These are phyloP conservation scores for Sugiyamaella boreocaroliniensis DNA, from an alignment of 805 yeast species.

Conservation along the genomic window DNA sequence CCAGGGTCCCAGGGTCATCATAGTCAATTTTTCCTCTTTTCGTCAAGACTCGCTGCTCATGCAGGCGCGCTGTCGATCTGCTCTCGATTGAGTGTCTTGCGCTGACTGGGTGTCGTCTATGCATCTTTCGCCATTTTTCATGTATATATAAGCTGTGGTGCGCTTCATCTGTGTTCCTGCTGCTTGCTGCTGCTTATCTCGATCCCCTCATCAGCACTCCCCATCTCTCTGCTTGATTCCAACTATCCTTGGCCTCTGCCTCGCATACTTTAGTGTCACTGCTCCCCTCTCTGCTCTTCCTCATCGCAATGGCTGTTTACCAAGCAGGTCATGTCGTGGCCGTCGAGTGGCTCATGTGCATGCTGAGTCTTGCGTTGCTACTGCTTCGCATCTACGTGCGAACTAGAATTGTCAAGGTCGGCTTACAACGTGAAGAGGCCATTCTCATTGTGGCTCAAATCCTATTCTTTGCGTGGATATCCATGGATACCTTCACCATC, in stretches of 20 bases:
- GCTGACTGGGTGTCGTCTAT: not conserved
- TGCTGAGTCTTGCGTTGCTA: constrained; percentile 15
- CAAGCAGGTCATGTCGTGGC: constrained; percentile 4
- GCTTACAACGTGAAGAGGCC: constrained; percentile 22
- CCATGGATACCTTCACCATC: constrained; percentile 20
- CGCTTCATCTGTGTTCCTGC: not conserved
- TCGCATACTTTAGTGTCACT: too few relatives aligned
- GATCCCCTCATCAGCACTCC: not conserved
- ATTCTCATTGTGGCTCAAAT: constrained; percentile 19
- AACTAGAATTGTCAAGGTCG: constrained; percentile 15
- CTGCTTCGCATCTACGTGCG: constrained; percentile 19
- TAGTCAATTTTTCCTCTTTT: not conserved
- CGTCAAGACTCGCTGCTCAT: not conserved
- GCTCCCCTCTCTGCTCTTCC: too few relatives aligned
- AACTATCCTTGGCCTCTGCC: too few relatives aligned
- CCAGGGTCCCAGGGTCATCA: not conserved
- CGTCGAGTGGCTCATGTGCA: constrained; percentile 22
- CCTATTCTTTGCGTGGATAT: constrained; percentile 22
- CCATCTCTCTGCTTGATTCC: too few relatives aligned
- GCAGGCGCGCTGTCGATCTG: not conserved
- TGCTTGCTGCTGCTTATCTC: not conserved
- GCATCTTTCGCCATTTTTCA: not conserved
- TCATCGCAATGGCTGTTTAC: not conserved
- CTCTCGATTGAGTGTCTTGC: not conserved
- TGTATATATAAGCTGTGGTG: not conserved